Percentiles rank a stretch among this genome's conserved stretches.
Conservation (phyloP, 164 flowering plant genomes). For the Platanus orientalis region DNA sequence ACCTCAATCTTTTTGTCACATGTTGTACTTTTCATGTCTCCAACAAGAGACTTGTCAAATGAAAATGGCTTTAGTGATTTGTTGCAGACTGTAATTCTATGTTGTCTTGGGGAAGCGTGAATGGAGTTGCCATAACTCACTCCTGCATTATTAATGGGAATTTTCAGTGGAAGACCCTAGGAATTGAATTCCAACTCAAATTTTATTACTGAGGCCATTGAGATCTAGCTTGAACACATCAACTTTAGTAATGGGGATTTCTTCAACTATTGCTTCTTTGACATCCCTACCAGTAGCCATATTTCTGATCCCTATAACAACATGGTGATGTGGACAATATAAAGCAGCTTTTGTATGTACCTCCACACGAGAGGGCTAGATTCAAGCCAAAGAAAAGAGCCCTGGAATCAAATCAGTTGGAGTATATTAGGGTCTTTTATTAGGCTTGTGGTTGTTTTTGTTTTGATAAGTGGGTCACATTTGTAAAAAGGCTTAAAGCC, state of each 20-base stretch:
- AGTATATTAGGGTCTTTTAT: no score
- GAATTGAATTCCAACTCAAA: constrained; percentile 40
- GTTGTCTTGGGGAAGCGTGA: constrained; percentile 44
- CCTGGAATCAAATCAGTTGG: no score
- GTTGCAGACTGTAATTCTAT: constrained; percentile 54
- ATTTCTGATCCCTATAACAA: constrained; percentile 43
- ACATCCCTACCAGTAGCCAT: constrained; percentile 32
- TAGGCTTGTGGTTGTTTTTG: no score
- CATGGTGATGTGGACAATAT: no score
- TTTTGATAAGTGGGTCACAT: no score
- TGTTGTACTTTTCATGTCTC: constrained; percentile 61
- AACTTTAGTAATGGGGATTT: constrained; percentile 37
- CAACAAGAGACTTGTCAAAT: constrained; percentile 50
- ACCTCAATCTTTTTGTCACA: constrained; percentile 40
- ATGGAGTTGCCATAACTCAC: constrained; percentile 43
- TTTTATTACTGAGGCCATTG: constrained; percentile 40
- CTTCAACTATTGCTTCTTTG: constrained; percentile 32
- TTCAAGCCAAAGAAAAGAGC: no score
- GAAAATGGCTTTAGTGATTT: constrained; percentile 56
- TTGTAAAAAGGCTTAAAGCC: no score
- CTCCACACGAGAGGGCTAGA: no score
- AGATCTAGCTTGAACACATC: constrained; percentile 47
- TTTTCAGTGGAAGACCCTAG: constrained; percentile 36
- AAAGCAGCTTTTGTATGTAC: no score
- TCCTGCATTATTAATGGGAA: constrained; percentile 58